phyloP scores from a whole-genome alignment of 2,329 filamentous ascomycete genomes.

The Simplicillium sp. region DNA sequence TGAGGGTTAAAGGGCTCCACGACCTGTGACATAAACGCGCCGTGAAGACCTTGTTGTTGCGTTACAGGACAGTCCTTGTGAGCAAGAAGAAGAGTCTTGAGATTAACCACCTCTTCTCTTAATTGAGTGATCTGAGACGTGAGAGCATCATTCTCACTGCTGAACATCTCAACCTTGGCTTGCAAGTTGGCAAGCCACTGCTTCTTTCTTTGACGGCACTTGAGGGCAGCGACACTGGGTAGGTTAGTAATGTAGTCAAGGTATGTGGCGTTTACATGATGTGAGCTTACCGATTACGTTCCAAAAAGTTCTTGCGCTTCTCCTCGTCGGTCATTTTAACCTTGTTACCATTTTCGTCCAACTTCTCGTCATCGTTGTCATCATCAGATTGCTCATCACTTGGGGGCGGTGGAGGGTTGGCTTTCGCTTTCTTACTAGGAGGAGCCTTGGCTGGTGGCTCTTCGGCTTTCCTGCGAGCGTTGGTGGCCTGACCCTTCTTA shows the following conservation, averaged over 20 bases:
- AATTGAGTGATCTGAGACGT: conserved; percentile 75
- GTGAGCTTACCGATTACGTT: conserved; percentile 73
- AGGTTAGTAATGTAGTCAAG: conserved; percentile 12
- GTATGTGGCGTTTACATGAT: neutral
- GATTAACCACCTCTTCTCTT: conserved; percentile 85
- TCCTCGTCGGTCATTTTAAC: conserved; percentile 95
- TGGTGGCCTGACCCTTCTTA: conserved; percentile 54
- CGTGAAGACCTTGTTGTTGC: conserved; percentile 63
- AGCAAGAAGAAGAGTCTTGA: conserved; percentile 85
- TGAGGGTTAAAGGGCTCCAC: conserved; percentile 45
- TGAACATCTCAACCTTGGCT: conserved; percentile 87
- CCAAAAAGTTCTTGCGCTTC: conserved; percentile 95
- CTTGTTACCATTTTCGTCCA: conserved; percentile 50
- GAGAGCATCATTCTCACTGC: conserved; percentile 81
- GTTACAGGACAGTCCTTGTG: conserved; percentile 96
- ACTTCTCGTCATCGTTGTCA: conserved; percentile 43
- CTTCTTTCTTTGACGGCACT: conserved; percentile 97
- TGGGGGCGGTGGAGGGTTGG: conserved; percentile 7
- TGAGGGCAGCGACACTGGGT: conserved; percentile 80
- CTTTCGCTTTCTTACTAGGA: conserved; percentile 61
- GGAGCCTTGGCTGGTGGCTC: conserved; percentile 52
- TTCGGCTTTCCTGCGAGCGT: conserved; percentile 73
- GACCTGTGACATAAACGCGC: conserved; percentile 44
- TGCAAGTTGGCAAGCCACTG: conserved; percentile 96
- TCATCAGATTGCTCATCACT: conserved; percentile 38